Base-by-base conservation (phyloP, 768 basidiomycete genomes). In the Ephemerocybe angulata region DNA sequence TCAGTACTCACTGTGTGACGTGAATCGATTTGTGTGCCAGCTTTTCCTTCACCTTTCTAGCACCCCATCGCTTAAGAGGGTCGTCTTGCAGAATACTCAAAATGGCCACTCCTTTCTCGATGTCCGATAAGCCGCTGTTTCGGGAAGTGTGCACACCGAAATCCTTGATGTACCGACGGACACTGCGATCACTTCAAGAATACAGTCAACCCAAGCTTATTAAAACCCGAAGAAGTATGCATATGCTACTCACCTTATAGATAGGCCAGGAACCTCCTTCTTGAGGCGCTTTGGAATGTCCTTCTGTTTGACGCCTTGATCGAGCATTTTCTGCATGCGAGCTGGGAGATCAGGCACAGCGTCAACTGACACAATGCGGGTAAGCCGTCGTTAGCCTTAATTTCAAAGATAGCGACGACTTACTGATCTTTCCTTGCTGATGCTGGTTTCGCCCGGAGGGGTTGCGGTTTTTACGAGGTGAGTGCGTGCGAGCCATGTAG, bases 11-110 rank as follows among this genome's bases (percentile, higher is more conserved):
- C 63, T 56, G 41, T 1, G 50, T 24, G 33, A 62, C 60, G 37
- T 62, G 61, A 28, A 61, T 53, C 0, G 51, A 55, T 12, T 56
- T n/a, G 1, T 1, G 13, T 1, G 53, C 58, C 12, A 64, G 52
- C 44, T 61, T 54, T 29, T 62, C 63, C 50, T 64, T 47, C 10
- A 62, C n/a, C 0, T 44, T 4, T 19, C 63, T 47, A 47, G 7
- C 7, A 1, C 61, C 63, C 56, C 54, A 58, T n/a, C 54, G 25
- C 27, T 55, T 50, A 10, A 59, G 38, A 6, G 59, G 58, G 50
- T 64, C 63, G 5, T 62, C 59, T 25, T 59, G n/a, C 8, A 43
- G 35, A 3, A 56, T 7, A 3, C 43, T 24, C 2, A 55, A 6
- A 37, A 62, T 58, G 15, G 57, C 55, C 1, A 50, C 19, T 4